Evolutionary conservation across 106 monocot species (phyloP), one percentile per base, ranked within the genome.

Genomic region (Platanthera guangdongensis): DNA sequence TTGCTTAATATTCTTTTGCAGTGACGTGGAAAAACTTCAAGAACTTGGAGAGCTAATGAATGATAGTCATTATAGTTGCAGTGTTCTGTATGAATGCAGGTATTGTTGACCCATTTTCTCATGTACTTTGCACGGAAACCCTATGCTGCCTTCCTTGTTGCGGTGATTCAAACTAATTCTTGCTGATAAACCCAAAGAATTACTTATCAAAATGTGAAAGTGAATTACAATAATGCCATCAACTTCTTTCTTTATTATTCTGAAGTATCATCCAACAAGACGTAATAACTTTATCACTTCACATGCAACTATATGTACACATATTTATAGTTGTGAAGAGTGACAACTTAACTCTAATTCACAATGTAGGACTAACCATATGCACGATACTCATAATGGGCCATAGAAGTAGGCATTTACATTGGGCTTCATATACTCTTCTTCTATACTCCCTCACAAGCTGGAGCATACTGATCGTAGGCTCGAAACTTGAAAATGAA

Each of bases 81-180:
- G 94, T 74, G 86, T 92, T 62, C 77, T 99, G 2, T 99, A 92
- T 73, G 99, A 99, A 52, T 99, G 99, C 99, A 99, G 99, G 99
- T 97, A 86, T 19, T 50, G 12, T 15, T n/a, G 22, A 9, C 19
- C 18, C 52, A 9, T 55, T 8, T 74, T 74, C 45, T 75, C 9
- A 70, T 70, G 14, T 65, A 30, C 32, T 30, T 65, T 65, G 30
- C 65, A 30, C 32, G 4, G 65, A 65, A 65, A 65, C 65, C 16
- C 18, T 32, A 65, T 10, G 65, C 18, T n/a, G 11, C 18, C 32
- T 65, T 9, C 12, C 32, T 30, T 65, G 32, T 25, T 30, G 32
- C 12, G 9, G 18, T 30, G 32, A 65, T 9, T 65, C 11, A 32
- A 30, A 32, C 6, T 65, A 32, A 10, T 65, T 65, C 32, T 65